These are phyloP conservation scores for Candida khao-thaluensis DNA, from an alignment of 805 yeast genomes.

Conservation along the genomic window DNA sequence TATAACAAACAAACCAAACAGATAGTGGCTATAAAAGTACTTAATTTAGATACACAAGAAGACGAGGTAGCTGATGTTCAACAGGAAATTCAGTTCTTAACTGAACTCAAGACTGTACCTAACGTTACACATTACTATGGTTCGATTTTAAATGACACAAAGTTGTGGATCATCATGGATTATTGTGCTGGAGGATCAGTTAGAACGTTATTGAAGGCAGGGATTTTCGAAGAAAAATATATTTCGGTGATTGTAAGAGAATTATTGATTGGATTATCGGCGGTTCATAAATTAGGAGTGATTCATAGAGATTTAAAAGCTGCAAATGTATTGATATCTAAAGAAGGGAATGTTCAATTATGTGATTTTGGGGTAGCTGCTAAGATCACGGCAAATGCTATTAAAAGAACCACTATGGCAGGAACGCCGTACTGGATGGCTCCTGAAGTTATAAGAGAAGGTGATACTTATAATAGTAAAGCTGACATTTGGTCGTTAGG, in stretches of 20 bases:
- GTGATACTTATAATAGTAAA: slow-evolving; percentile 79
- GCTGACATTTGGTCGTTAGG: slow-evolving; percentile 99
- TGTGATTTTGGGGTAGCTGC: slow-evolving; percentile 99
- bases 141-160: slow-evolving; percentile 81
- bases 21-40: slow-evolving; percentile 88
- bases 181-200: slow-evolving; percentile 95
- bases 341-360: slow-evolving; percentile 84
- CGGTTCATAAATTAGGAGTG: slow-evolving; percentile 84
- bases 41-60: slow-evolving; percentile 87
- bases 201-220: slow-evolving; percentile 82
- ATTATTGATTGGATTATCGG: slow-evolving; percentile 69
- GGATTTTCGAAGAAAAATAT: slow-evolving; percentile 80
- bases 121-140: slow-evolving; percentile 93
- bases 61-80: slow-evolving; percentile 96
- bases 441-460: slow-evolving; percentile 94
- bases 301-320: slow-evolving; percentile 97
- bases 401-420: slow-evolving; percentile 91
- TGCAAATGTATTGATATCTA: slow-evolving; percentile 86
- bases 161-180: slow-evolving; percentile 97
- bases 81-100: slow-evolving; percentile 81
- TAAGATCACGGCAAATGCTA: slow-evolving; percentile 68
- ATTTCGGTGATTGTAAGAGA: slow-evolving; percentile 86
- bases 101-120: slow-evolving; percentile 81
- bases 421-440: slow-evolving; percentile 99
- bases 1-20: slow-evolving; percentile 64